Percentiles rank a stretch among this genome's conserved stretches.
Evolutionary conservation across 306 rosid species (phyloP).

Genomic region (Rosa rugosa): DNA sequence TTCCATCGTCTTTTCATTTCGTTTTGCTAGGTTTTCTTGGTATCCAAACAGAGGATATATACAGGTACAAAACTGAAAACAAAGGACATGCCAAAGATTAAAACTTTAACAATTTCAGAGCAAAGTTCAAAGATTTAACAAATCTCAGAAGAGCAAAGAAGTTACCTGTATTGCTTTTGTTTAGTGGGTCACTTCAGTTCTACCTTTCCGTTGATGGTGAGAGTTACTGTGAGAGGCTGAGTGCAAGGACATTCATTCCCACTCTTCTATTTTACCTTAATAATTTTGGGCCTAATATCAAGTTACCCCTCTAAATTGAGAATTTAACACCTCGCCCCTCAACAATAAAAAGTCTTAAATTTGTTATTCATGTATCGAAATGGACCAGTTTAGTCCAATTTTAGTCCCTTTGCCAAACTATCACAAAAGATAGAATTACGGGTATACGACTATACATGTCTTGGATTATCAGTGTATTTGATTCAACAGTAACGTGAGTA

Average conservation of each 20-base stretch:
- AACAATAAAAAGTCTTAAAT: too few species aligned
- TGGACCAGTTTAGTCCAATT: too few species aligned
- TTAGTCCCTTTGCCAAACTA: too few species aligned
- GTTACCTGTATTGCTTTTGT: not conserved
- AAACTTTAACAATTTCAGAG: not conserved
- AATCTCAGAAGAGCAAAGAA: not conserved
- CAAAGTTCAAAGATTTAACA: not conserved
- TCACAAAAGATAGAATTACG: too few species aligned
- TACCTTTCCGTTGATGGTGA: not conserved
- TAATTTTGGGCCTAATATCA: not conserved
- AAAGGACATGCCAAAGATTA: not conserved
- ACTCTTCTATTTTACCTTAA: not conserved
- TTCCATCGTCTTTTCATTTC: not conserved
- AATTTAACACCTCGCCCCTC: not conserved
- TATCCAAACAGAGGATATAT: not conserved
- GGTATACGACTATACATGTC: too few species aligned
- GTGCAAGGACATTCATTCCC: not conserved
- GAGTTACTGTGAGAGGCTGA: not conserved
- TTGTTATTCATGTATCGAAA: too few species aligned
- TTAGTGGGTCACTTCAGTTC: not conserved
- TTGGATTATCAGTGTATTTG: too few species aligned
- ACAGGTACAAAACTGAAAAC: not conserved
- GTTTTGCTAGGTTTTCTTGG: conserved; percentile 1
- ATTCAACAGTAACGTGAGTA: too few species aligned
- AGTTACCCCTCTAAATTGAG: not conserved